These are phyloP conservation scores for Pythium oligandrum DNA, from an alignment of 352 stramenopile species.

Conservation along the genomic window DNA sequence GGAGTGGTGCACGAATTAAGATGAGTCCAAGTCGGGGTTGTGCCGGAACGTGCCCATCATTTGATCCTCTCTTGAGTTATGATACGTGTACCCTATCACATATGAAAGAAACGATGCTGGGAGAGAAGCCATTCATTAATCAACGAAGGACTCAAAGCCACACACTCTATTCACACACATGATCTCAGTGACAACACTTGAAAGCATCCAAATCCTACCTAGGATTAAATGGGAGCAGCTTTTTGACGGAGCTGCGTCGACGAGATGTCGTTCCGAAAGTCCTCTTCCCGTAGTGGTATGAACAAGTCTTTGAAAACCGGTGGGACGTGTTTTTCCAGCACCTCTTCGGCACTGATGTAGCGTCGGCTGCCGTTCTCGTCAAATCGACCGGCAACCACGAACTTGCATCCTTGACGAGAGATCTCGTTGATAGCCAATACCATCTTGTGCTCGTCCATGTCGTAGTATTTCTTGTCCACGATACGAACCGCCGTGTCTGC, in stretches of 20 bases:
- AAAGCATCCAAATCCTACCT: too few species aligned
- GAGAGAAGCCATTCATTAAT: too few species aligned
- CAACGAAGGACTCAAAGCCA: too few species aligned
- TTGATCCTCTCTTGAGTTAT: too few species aligned
- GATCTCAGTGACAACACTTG: too few species aligned
- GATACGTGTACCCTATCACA: too few species aligned
- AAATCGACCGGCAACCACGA: conserved; percentile 84
- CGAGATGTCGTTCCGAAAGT: conserved; percentile 86
- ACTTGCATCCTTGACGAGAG: conserved; percentile 51
- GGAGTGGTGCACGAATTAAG: too few species aligned
- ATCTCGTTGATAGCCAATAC: conserved; percentile 70
- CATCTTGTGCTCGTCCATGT: conserved; percentile 68
- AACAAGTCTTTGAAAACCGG: conserved; percentile 59
- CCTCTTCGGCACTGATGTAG: conserved; percentile 57
- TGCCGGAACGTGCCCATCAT: too few species aligned
- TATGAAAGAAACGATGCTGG: too few species aligned
- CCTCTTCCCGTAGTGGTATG: conserved; percentile 52
- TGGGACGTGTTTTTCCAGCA: conserved; percentile 41
- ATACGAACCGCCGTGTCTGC: conserved; percentile 86
- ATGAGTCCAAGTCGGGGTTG: too few species aligned
- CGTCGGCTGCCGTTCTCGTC: conserved; percentile 41
- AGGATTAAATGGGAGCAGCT: too few species aligned
- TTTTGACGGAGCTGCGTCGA: conserved; percentile 69
- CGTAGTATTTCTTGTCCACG: conserved; percentile 90
- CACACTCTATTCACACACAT: too few species aligned